These are phyloP conservation scores for Apophysomyces elegans DNA, from an alignment of 371 early-diverging fungal genomes.

Conservation along the genomic window DNA sequence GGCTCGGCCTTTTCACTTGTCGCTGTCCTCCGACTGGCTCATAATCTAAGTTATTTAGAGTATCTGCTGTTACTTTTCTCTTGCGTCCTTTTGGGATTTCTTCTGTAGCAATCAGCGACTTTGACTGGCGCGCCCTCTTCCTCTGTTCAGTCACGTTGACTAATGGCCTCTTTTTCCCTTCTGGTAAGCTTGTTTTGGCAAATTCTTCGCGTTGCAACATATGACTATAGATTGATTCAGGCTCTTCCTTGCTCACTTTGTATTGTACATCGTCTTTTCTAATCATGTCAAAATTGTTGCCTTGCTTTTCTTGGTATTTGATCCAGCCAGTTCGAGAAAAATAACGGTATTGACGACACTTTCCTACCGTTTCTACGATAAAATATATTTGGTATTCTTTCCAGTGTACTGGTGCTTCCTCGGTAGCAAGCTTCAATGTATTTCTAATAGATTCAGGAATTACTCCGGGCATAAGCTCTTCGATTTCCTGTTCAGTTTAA, in stretches of 20 bases:
- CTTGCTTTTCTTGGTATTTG: constrained; percentile 7
- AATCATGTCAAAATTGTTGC: not conserved
- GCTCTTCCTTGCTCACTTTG: not conserved
- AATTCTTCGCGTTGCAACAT: not conserved
- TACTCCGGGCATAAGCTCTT: constrained; percentile 1
- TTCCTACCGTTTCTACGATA: constrained; percentile 16
- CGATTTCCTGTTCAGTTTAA: not conserved
- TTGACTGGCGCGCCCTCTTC: not conserved
- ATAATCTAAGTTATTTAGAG: not conserved
- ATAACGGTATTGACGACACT: constrained; percentile 20
- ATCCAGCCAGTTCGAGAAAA: constrained; percentile 15
- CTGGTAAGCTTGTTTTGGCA: not conserved
- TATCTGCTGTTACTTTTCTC: not conserved
- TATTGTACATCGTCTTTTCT: not conserved
- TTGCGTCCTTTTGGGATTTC: not conserved
- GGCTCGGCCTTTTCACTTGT: not conserved
- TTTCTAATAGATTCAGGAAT: not conserved
- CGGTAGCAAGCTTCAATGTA: not conserved
- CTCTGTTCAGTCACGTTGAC: not conserved
- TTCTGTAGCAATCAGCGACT: not conserved
- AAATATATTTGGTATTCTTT: constrained; percentile 10
- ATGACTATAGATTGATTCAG: not conserved
- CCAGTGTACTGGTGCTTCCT: not conserved
- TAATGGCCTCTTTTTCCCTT: not conserved
- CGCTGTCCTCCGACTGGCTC: not conserved